Evolutionary conservation across 768 basidiomycete genomes (phyloP).

Genomic region (Lactarius indigo): DNA sequence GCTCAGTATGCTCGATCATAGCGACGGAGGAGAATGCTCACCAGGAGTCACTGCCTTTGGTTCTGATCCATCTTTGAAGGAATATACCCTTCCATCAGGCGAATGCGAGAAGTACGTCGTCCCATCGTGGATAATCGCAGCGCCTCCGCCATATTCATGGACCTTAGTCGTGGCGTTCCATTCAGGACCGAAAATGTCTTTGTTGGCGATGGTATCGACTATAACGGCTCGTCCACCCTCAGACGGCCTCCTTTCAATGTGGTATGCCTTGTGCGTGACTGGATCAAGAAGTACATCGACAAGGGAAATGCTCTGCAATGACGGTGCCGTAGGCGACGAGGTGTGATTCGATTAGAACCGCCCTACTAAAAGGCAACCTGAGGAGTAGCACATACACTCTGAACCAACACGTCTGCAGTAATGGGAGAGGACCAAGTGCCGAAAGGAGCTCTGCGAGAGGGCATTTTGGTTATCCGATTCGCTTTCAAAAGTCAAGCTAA

Average conservation of each 20-base stretch:
- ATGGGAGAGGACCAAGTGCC: slow-evolving; percentile 24
- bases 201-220: slow-evolving; percentile 45
- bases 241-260: slow-evolving; percentile 56
- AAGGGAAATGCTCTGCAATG: slow-evolving; percentile 31
- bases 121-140: slow-evolving; percentile 49
- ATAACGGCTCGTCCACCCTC: slow-evolving; percentile 55
- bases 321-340: not conserved
- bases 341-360: not conserved
- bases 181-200: slow-evolving; percentile 50
- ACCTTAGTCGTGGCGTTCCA: slow-evolving; percentile 59
- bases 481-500: not conserved
- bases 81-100: slow-evolving; percentile 52
- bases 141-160: slow-evolving; percentile 70
- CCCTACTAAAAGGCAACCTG: not conserved
- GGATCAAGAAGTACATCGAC: slow-evolving; percentile 53
- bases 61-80: slow-evolving; percentile 30
- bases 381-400: not conserved
- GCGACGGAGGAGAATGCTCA: slow-evolving; percentile 31
- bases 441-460: slow-evolving; percentile 15
- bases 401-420: slow-evolving; percentile 18
- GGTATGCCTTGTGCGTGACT: slow-evolving; percentile 43
- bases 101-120: slow-evolving; percentile 58
- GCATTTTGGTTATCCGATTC: not conserved
- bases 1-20: not conserved
- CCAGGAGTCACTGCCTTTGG: slow-evolving; percentile 60